Evolutionary conservation across 2,329 filamentous ascomycete species (phyloP), one percentile per base, ranked within the genome.

Genomic region (Paracamarosporium sp.): DNA sequence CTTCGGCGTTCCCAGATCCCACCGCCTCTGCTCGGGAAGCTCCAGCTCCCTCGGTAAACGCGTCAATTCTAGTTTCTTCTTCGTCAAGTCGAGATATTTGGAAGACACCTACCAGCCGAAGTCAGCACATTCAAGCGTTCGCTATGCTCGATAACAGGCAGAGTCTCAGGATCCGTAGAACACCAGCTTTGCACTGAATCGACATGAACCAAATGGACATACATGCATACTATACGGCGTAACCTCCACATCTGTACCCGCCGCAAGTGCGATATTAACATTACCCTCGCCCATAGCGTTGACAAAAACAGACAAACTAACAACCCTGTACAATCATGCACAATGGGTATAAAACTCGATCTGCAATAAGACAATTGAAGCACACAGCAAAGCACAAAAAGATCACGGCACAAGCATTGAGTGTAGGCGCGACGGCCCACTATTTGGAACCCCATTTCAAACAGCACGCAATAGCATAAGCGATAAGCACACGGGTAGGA

Each of bases 1-100:
- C 69, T 90, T 90, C 1, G 86, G 85, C 58, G 86, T 82, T 1
- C 79, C 79, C 20, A 75, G 69, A 76, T 83, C 85, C 83, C 83
- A 86, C 60, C 82, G 79, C 43, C 78, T 75, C 30, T 80, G 80
- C 56, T 77, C 80, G 2, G 82, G 78, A 8, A 82, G 71, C 7
- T 79, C 75, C 2, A 81, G 68, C 64, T 89, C 86, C 65, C 86
- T 85, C 38, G 88, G 88, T 28, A 90, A 75, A 56, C 88, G 80
- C 22, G 87, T 87, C 44, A 90, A 80, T 67, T 90, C 86, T 9
- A 91, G 80, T 72, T 91, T 91, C 71, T 86, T 84, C 68, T 79
- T 83, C 5, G 88, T 91, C 58, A 90, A 80, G 44, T 89, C 84
- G 1, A 91, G 80, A 71, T 90, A 90, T 66, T 84, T 86, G 53